Base-by-base conservation (phyloP, 148 eudicot species). In the Agrostemma githago region DNA sequence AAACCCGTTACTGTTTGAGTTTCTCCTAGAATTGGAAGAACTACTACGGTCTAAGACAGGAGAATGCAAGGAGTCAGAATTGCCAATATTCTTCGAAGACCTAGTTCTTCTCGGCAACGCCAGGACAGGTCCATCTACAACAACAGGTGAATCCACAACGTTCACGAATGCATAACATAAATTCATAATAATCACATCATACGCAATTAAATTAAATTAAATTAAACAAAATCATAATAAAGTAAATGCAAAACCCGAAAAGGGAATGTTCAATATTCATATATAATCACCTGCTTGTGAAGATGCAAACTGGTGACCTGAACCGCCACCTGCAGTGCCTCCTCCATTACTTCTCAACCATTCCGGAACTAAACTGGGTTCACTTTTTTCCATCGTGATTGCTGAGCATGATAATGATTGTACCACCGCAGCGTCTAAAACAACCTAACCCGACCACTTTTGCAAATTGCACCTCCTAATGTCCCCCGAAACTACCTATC, bases 331-430 rank as follows among this genome's bases (percentile, higher is more conserved):
- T 53, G 89, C 88, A 76, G 75, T 76, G 79, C 83, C 75, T 80
- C 84, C 86, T 78, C 98, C 98, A 71, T 85, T 72, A 66, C 76
- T 81, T 85, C 85, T 89, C 89, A 93, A 66, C 98, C 98, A 93
- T 88, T 93, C 90, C 44, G 98, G 98, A 82, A 77, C 90, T 80
- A 93, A 89, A 78, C 87, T 83, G 65, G 93, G 98, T 83, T 93
- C 98, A 88, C 89, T 93, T 88, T 75, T 87, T 76, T 93, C 98
- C 98, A 93, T 93, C 70, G 81, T 80, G 80, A 84, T 54, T 40
- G 26, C 62, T 66, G 73, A 81, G 76, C 97, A 89, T 89, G 82
- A 83, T 86, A 81, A 70, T 54, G 80, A 19, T 51, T 61, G 62
- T 60, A 77, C 66, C 77, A 60, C 43, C 68, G 19, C 54, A 65